Base-by-base conservation (phyloP, 1,284 basidiomycete species). In the Sporisorium scitamineum region DNA sequence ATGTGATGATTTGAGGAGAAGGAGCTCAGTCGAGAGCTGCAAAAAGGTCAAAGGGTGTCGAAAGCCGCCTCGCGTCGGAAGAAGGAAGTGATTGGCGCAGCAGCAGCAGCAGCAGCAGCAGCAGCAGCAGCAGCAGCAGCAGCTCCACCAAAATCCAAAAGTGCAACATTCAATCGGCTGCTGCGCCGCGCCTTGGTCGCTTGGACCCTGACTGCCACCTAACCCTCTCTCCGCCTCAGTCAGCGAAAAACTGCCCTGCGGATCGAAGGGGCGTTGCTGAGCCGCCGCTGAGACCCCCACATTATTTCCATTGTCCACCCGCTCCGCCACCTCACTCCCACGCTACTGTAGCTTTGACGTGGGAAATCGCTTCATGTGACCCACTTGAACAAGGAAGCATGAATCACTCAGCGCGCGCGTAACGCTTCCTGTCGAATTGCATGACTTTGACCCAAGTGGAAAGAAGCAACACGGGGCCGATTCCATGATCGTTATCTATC, bases 41-140 rank as follows among this genome's bases (percentile, higher is more conserved):
- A 14, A 29, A 29, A 48, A 48, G 29, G 47, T 18, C 18, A 48
- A 27, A 18, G 47, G 29, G 10, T 20, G 41, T 42, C n/a, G 41
- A 42, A 20, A 42, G 24, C 18, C 56, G 45, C 16, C 51, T 24
- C 47, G 56, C 56, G 47, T 58, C 56, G 56, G 47, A 58, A 58
- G 32, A 39, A 53, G n/a, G 10, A 50, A 27, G 24, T 6, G 48
- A 10, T 42, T 42, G 7, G 41, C 41, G 41, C 41, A 42, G 37
- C 37, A 18, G 18, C 13, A 42, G 24, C 47, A 18, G n/a, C n/a
- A n/a, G n/a, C n/a, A n/a, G n/a, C n/a, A n/a, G n/a, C n/a, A n/a
- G n/a, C n/a, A n/a, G n/a, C n/a, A n/a, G n/a, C n/a, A n/a, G n/a
- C n/a, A n/a, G n/a, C n/a, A n/a, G n/a, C 37, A 42, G 39, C n/a